phyloP scores from a whole-genome alignment of 306 rosid species.

The Sesbania bispinosa region DNA sequence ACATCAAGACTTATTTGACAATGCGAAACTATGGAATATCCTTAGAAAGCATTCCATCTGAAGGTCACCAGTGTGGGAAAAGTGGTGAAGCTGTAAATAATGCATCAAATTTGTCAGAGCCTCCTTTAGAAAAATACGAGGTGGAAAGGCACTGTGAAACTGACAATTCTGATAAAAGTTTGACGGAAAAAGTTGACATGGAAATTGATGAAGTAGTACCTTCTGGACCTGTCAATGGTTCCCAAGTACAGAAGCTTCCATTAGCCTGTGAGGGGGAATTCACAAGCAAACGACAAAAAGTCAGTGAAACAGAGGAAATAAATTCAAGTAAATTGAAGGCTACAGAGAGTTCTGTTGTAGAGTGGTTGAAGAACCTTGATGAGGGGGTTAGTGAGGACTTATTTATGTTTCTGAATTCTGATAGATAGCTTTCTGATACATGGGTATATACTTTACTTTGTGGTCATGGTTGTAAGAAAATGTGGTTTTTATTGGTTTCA shows the following conservation, averaged over 20 bases:
- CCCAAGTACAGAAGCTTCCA: slow-evolving; percentile 24
- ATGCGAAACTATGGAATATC: slow-evolving; percentile 52
- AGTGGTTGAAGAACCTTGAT: slow-evolving; percentile 55
- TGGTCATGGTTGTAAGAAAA: not conserved
- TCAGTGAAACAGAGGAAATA: slow-evolving; percentile 34
- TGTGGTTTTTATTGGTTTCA: slow-evolving; percentile 42
- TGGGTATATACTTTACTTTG: not conserved
- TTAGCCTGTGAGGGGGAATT: slow-evolving; percentile 27
- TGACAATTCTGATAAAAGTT: slow-evolving; percentile 5
- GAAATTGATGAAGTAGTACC: slow-evolving; percentile 32
- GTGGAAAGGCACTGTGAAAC: slow-evolving; percentile 24
- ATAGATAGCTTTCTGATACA: slow-evolving; percentile 4
- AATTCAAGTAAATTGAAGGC: slow-evolving; percentile 39
- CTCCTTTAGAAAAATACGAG: slow-evolving; percentile 9
- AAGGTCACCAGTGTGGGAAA: slow-evolving; percentile 22
- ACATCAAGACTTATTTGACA: slow-evolving; percentile 58
- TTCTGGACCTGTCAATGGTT: slow-evolving; percentile 28
- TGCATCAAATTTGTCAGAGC: slow-evolving; percentile 25
- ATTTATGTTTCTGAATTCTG: not conserved
- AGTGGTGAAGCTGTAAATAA: slow-evolving; percentile 17
- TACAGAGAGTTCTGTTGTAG: slow-evolving; percentile 56
- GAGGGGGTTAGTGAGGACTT: slow-evolving; percentile 57
- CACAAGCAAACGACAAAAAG: slow-evolving; percentile 53
- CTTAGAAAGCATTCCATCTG: slow-evolving; percentile 29
- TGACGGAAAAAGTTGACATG: not conserved